Evolutionary conservation across 2,329 filamentous ascomycete species (phyloP).

Genomic region (Myrmaecium sp.): DNA sequence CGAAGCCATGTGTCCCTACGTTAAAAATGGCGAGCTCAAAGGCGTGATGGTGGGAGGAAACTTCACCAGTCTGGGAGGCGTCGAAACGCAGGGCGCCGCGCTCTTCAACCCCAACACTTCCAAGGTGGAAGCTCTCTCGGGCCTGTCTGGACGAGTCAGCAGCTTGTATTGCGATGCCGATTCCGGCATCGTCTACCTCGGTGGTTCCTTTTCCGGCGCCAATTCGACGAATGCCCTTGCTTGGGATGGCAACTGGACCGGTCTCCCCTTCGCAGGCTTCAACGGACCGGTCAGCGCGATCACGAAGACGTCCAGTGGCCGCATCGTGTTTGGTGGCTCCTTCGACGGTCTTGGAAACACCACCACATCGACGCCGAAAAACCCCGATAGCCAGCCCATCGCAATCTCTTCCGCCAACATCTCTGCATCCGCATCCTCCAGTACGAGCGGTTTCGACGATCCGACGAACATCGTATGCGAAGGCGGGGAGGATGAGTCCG

Average conservation of each 20-base stretch:
- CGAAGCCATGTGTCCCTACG: conserved; percentile 70
- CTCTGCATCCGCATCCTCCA: conserved; percentile 45
- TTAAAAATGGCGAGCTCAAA: conserved; percentile 47
- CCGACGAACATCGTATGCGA: conserved; percentile 75
- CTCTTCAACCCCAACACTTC: conserved; percentile 60
- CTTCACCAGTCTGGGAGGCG: conserved; percentile 75
- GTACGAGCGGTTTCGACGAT: conserved; percentile 49
- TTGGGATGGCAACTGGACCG: conserved; percentile 58
- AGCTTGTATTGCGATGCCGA: conserved; percentile 67
- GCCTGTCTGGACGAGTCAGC: conserved; percentile 67
- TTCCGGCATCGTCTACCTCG: conserved; percentile 71
- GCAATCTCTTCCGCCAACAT: conserved; percentile 71
- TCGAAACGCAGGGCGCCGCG: conserved; percentile 60
- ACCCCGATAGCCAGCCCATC: conserved; percentile 60
- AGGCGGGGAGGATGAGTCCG: conserved; percentile 46
- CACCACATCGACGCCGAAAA: conserved; percentile 46
- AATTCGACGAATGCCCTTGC: conserved; percentile 83
- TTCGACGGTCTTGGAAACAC: conserved; percentile 89
- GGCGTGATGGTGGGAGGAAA: conserved; percentile 81
- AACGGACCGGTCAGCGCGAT: conserved; percentile 87
- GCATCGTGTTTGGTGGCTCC: conserved; percentile 80
- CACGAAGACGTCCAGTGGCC: conserved; percentile 57
- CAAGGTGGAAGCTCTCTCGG: conserved; percentile 55
- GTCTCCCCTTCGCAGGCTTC: conserved; percentile 81
- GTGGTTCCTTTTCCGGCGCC: conserved; percentile 62